Base-by-base conservation (phyloP, 208 protist species). In the Leishmania mexicana region DNA sequence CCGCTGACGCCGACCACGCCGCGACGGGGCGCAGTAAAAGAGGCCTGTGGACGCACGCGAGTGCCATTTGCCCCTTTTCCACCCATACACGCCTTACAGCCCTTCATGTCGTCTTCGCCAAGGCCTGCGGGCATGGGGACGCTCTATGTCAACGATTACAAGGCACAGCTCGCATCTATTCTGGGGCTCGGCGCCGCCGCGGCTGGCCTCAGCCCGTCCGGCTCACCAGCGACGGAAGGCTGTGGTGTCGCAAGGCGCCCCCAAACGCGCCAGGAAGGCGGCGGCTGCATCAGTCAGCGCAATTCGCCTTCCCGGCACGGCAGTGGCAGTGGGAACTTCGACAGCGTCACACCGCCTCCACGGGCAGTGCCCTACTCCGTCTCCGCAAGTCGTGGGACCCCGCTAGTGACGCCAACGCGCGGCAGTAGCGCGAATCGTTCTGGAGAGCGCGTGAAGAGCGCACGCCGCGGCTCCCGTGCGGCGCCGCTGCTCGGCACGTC, bases 61-160 rank as follows among this genome's bases (percentile, higher is more conserved):
- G 42, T 35, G 8, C 10, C 47, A 53, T 51, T 51, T 10, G 38
- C 1, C 45, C 45, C 68, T 24, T 73, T 19, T 17, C 38, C 40
- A 21, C 40, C 24, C n/a, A 35, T 8, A 53, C 47, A 47, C 70
- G 1, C 70, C 45, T 51, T 54, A 74, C 6, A 40, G 11, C 45
- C 28, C 38, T 54, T 53, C 45, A 74, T 53, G 45, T 54, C 70
- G 7, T 74, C n/a, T 38, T 62, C 17, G 3, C 51, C 73, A 60
- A 28, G 51, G 1, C 19, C 51, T 19, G 15, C 31, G 53, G 51
- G 35, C 31, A 17, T 7, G 73, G 73, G 21, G 47, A 76, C 73
- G 28, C 17, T 76, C 51, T 76, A 76, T 47, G 24, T 76, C 31
- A 76, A 62, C 31, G 73, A 57, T 62, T n/a, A 42, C 8, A 31